These are phyloP conservation scores for Macrolepiota dolichaula DNA, from an alignment of 768 basidiomycete species.

Conservation along the genomic window DNA sequence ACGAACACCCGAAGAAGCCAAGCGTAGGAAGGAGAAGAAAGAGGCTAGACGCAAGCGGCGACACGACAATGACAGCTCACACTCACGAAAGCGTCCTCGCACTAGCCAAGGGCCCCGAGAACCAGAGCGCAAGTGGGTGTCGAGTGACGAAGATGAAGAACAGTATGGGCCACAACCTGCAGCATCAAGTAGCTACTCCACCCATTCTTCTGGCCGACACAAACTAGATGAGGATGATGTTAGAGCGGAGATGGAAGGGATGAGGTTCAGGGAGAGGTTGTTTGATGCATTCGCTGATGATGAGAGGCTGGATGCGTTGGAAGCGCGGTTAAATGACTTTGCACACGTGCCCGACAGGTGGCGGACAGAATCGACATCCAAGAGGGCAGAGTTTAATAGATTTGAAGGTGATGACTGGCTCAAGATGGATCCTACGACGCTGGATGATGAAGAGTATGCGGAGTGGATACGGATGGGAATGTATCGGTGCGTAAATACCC, in stretches of 20 bases:
- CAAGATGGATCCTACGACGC: conserved; percentile 41
- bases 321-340: conserved; percentile 64
- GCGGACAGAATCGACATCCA: conserved; percentile 31
- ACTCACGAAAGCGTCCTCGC: conserved; percentile 23
- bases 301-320: conserved; percentile 59
- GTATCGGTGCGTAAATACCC: conserved; percentile 56
- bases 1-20: conserved; percentile 58
- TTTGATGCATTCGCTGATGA: conserved; percentile 72
- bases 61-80: conserved; percentile 14
- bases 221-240: conserved; percentile 47
- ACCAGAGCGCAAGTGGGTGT: conserved; percentile 44
- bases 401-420: conserved; percentile 33
- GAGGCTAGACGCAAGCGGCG: conserved; percentile 25
- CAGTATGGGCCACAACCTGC: conserved; percentile 21
- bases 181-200: conserved; percentile 6
- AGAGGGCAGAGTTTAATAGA: conserved; percentile 18
- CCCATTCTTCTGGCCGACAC: conserved; percentile 15
- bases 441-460: conserved; percentile 87
- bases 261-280: conserved; percentile 69
- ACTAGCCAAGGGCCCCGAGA: conserved; percentile 15
- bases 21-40: conserved; percentile 36
- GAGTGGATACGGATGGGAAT: conserved; percentile 86
- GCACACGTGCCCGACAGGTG: conserved; percentile 74
- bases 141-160: conserved; percentile 41
- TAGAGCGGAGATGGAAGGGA: conserved; percentile 57